phyloP scores from a whole-genome alignment of 2,329 filamentous ascomycete genomes.

The Colletotrichum sp. region DNA sequence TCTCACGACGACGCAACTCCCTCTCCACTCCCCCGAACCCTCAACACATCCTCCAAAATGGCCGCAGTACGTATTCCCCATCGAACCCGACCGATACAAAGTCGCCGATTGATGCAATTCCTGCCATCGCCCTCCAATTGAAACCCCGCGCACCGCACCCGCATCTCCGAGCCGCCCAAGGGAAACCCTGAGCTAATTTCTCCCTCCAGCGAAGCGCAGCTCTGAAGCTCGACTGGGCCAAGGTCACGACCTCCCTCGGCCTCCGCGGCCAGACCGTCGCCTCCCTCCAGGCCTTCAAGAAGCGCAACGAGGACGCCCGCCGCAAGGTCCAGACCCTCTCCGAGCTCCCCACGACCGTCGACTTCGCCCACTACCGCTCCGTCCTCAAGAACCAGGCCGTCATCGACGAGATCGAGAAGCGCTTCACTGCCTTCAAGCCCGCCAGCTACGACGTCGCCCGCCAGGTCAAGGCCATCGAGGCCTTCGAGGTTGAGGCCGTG shows the following conservation, averaged over 20 bases:
- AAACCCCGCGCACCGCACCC: neutral
- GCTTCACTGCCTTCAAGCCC: constrained; percentile 91
- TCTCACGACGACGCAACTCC: constrained; percentile 51
- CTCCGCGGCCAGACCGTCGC: constrained; percentile 93
- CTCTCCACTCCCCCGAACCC: constrained; percentile 53
- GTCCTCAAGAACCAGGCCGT: constrained; percentile 95
- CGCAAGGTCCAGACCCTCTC: constrained; percentile 87
- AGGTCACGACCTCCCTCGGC: constrained; percentile 91
- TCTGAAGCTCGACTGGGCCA: constrained; percentile 99
- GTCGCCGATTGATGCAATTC: constrained; percentile 27
- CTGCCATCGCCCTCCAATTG: constrained; percentile 11
- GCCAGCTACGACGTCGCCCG: constrained; percentile 89
- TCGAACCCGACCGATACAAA: neutral
- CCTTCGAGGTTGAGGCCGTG: constrained; percentile 95
- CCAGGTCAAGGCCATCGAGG: constrained; percentile 98
- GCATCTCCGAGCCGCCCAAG: neutral
- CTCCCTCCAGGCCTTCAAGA: constrained; percentile 96
- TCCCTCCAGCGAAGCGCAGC: constrained; percentile 87
- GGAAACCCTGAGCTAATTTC: constrained; percentile 60
- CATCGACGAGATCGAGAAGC: constrained; percentile 96
- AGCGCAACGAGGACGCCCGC: constrained; percentile 98
- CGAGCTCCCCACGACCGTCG: constrained; percentile 84
- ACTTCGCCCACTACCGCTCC: constrained; percentile 92
- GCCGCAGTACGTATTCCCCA: constrained; percentile 64
- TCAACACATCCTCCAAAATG: constrained; percentile 63